Evolutionary conservation across 176 grass and related monocot genomes (phyloP).

Genomic region (Cocos nucifera): DNA sequence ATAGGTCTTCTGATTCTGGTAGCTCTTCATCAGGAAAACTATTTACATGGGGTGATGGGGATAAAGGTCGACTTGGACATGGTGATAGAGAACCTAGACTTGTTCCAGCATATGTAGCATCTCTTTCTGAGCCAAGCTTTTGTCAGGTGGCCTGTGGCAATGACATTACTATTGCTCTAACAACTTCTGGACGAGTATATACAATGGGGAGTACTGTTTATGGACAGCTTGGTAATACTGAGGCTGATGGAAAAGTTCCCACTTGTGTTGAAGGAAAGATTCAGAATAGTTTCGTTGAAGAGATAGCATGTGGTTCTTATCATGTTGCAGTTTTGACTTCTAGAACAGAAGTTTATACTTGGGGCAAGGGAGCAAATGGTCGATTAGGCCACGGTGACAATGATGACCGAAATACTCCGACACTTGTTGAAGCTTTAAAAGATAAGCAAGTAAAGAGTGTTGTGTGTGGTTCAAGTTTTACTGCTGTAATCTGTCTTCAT

Average conservation of each 20-base stretch:
- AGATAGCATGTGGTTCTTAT: slow-evolving; percentile 67
- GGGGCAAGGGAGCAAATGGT: slow-evolving; percentile 66
- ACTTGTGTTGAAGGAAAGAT: slow-evolving; percentile 51
- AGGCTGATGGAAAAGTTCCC: slow-evolving; percentile 38
- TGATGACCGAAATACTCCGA: slow-evolving; percentile 39
- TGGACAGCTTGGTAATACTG: slow-evolving; percentile 58
- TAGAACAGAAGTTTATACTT: slow-evolving; percentile 64
- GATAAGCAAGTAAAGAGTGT: slow-evolving; percentile 75
- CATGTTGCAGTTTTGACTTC: slow-evolving; percentile 64
- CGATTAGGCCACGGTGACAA: slow-evolving; percentile 51
- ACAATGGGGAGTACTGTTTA: slow-evolving; percentile 56
- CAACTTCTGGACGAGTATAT: slow-evolving; percentile 47
- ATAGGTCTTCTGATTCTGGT: slow-evolving; percentile 31
- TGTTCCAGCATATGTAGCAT: slow-evolving; percentile 38
- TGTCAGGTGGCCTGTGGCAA: slow-evolving; percentile 59
- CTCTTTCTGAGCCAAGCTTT: slow-evolving; percentile 38
- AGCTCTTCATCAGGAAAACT: slow-evolving; percentile 34
- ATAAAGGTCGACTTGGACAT: slow-evolving; percentile 68
- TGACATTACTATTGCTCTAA: slow-evolving; percentile 45
- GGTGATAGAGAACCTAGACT: slow-evolving; percentile 42
- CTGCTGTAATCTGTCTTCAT: slow-evolving; percentile 47
- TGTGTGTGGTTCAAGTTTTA: slow-evolving; percentile 54
- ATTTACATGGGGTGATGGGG: slow-evolving; percentile 76
- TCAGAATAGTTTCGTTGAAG: slow-evolving; percentile 40
- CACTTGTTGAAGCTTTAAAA: slow-evolving; percentile 56